phyloP scores from a whole-genome alignment of 257 asterid species.

The Striga asiatica region DNA sequence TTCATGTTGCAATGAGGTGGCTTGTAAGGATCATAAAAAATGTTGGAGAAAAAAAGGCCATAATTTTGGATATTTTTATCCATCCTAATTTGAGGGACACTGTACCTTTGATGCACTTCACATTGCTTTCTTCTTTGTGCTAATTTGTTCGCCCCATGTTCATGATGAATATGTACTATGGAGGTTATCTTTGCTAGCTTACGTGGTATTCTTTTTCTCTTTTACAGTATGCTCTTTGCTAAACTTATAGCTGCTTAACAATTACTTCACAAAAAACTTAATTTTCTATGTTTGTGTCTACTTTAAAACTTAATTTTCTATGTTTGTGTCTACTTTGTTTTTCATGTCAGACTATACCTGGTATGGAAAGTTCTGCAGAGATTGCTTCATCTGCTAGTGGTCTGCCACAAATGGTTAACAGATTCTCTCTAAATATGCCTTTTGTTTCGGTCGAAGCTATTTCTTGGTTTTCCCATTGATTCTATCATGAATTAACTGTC shows the following conservation, averaged over 20 bases:
- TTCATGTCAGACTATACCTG: slow-evolving; percentile 70
- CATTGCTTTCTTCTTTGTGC: background rate
- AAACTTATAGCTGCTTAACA: background rate
- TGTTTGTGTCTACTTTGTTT: slow-evolving; percentile 19
- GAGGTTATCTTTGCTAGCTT: slow-evolving; percentile 11
- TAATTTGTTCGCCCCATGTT: background rate
- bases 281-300: too few species aligned
- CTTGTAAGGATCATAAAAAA: too few species aligned
- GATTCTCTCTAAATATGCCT: slow-evolving; percentile 10
- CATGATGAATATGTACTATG: background rate
- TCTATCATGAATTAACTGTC: slow-evolving; percentile 4
- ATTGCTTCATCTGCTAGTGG: slow-evolving; percentile 64
- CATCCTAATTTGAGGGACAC: background rate
- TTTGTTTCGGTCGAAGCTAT: slow-evolving; percentile 9
- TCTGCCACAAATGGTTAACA: slow-evolving; percentile 82
- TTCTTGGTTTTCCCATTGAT: slow-evolving; percentile 9
- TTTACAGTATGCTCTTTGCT: slow-evolving; percentile 10
- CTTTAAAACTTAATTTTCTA: slow-evolving; percentile 11
- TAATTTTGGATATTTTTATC: background rate
- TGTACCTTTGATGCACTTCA: background rate
- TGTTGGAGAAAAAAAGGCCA: too few species aligned
- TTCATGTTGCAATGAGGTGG: too few species aligned
- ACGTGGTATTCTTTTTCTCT: background rate
- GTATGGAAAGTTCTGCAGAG: slow-evolving; percentile 70
- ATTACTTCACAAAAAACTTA: background rate